A percentile compares a stretch with the other conserved stretches of the same genome.
Conservation (phyloP, 1,284 basidiomycete species). For the Trichosporon coremiiforme region DNA sequence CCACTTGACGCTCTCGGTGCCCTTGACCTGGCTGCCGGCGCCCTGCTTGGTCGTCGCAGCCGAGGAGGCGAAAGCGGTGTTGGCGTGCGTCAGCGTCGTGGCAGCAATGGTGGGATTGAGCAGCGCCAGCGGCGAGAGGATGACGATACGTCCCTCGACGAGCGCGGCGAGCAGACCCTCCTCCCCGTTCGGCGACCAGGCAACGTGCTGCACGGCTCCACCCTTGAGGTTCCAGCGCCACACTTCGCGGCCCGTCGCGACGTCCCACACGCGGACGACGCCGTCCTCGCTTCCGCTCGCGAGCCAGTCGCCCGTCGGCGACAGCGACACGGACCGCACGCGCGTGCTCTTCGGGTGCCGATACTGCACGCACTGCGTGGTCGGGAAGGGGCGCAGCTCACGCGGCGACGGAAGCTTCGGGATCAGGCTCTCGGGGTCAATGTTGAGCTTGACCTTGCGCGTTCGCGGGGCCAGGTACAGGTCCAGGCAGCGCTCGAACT, state of each 20-base stretch:
- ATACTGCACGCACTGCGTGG: conserved; percentile 74
- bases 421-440: conserved; percentile 86
- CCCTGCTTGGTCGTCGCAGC: conserved; percentile 54
- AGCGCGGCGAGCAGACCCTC: conserved; percentile 57
- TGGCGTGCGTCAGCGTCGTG: conserved; percentile 63
- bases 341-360: conserved; percentile 64
- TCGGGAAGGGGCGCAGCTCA: conserved; percentile 93
- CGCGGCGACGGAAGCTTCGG: conserved; percentile 94
- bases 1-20: conserved; percentile 59
- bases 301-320: conserved; percentile 88
- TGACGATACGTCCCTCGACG: conserved; percentile 67
- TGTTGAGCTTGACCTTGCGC: conserved; percentile 80
- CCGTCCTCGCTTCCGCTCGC: conserved; percentile 91
- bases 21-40: conserved; percentile 42
- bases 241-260: conserved; percentile 86
- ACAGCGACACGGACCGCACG: conserved; percentile 75
- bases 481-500: conserved; percentile 93
- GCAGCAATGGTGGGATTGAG: conserved; percentile 67
- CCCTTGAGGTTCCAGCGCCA: conserved; percentile 81
- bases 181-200: conserved; percentile 91
- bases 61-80: conserved; percentile 53
- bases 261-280: conserved; percentile 86
- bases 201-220: conserved; percentile 76
- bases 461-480: conserved; percentile 95
- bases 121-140: conserved; percentile 77